These are phyloP conservation scores for Vigna nakashimae DNA, from an alignment of 306 rosid genomes.

Conservation along the genomic window DNA sequence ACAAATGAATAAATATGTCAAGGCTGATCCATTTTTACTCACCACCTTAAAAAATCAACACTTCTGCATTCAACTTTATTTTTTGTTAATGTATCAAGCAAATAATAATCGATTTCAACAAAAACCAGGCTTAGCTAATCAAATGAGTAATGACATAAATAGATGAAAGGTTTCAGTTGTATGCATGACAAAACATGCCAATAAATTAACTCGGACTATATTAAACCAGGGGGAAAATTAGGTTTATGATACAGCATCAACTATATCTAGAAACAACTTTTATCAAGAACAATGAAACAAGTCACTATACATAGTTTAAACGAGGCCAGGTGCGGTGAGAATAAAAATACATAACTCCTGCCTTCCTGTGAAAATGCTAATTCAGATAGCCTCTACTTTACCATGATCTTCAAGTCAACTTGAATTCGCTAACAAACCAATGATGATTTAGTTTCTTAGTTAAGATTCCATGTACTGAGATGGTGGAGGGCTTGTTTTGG, in stretches of 20 bases:
- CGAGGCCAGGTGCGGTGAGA: constrained; percentile 36
- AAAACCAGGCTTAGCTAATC: not conserved
- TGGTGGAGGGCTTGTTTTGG: constrained; percentile 89
- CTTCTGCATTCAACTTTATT: no score
- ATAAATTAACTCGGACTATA: constrained; percentile 41
- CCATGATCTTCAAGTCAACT: constrained; percentile 45
- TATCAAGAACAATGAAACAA: not conserved
- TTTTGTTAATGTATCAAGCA: no score
- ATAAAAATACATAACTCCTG: constrained; percentile 45
- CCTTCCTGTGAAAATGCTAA: constrained; percentile 46
- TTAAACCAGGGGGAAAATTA: constrained; percentile 17
- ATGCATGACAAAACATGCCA: constrained; percentile 15
- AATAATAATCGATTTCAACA: no score
- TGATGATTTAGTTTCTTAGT: constrained; percentile 40
- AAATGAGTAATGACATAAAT: not conserved
- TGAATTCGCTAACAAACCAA: constrained; percentile 42
- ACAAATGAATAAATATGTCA: no score
- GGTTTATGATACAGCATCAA: constrained; percentile 37
- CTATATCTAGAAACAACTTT: constrained; percentile 37
- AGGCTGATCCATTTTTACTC: no score
- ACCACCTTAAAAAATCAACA: no score
- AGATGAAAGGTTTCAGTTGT: not conserved
- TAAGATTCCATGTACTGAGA: constrained; percentile 89
- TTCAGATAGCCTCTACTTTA: constrained; percentile 46
- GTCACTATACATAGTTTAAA: constrained; percentile 53